Evolutionary conservation across 768 basidiomycete genomes (phyloP).

Genomic region (Antrodiella citrinella): DNA sequence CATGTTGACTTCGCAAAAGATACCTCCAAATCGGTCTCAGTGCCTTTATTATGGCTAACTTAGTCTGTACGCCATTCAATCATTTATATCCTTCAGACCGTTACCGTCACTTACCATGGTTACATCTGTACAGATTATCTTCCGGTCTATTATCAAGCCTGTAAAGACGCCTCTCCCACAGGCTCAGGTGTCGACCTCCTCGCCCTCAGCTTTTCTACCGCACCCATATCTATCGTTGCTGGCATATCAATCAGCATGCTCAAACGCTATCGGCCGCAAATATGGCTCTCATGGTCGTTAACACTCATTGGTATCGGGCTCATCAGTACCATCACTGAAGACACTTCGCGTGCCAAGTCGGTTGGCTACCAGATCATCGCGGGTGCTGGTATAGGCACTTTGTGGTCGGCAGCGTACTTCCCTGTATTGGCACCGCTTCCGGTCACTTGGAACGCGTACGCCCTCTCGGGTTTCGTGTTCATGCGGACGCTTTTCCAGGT

Average conservation of each 20-base stretch:
- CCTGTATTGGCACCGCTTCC: slow-evolving; percentile 21
- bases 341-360: background rate
- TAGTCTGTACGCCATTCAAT: background rate
- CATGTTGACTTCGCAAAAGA: background rate
- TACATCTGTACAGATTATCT: slow-evolving; percentile 3
- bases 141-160: slow-evolving; percentile 6
- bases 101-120: too few species aligned
- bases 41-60: background rate
- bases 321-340: background rate
- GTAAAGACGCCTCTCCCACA: slow-evolving; percentile 7
- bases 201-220: slow-evolving; percentile 3
- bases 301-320: slow-evolving; percentile 4
- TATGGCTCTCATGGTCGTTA: slow-evolving; percentile 7
- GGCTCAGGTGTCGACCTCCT: slow-evolving; percentile 6
- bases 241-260: slow-evolving; percentile 5
- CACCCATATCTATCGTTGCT: background rate
- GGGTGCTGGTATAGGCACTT: slow-evolving; percentile 5
- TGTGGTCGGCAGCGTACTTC: slow-evolving; percentile 10
- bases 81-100: too few species aligned
- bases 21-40: background rate
- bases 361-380: slow-evolving; percentile 5
- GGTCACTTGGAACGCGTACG: slow-evolving; percentile 23
- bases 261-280: slow-evolving; percentile 8
- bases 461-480: slow-evolving; percentile 25
- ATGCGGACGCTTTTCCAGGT: slow-evolving; percentile 25